Evolutionary conservation across 2,329 filamentous ascomycete species (phyloP).

Genomic region (Pseudogymnoascus sp.): DNA sequence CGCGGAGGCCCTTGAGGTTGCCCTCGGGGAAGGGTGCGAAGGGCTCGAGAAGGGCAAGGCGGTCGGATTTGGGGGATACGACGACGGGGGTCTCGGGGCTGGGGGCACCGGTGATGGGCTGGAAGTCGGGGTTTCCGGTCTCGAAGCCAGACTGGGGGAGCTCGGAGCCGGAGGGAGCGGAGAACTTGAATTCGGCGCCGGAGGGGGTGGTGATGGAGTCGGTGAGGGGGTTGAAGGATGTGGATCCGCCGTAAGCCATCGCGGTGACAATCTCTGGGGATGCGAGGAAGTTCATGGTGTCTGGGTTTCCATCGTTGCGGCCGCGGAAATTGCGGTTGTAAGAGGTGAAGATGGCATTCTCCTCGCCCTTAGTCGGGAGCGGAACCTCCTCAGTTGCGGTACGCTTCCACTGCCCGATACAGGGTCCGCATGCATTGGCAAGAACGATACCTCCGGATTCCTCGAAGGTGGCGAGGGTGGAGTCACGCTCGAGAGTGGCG

Average conservation of each 20-base stretch:
- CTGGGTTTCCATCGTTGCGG: conserved; percentile 91
- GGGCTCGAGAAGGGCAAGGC: conserved; percentile 84
- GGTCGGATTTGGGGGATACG: conserved; percentile 80
- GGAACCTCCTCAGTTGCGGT: conserved; percentile 63
- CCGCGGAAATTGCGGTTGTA: conserved; percentile 99
- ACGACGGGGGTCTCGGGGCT: conserved; percentile 66
- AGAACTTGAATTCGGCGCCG: conserved; percentile 79
- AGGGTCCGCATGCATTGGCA: conserved; percentile 91
- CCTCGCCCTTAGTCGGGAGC: conserved; percentile 62
- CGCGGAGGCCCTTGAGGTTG: conserved; percentile 71
- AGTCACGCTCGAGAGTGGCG: conserved; percentile 84
- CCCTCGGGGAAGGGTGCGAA: conserved; percentile 74
- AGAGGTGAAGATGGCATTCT: conserved; percentile 91
- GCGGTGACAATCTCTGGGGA: conserved; percentile 96
- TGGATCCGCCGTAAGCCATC: conserved; percentile 86
- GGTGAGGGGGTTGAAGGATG: conserved; percentile 93
- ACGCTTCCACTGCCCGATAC: conserved; percentile 92
- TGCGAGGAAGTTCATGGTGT: conserved; percentile 98
- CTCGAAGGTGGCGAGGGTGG: conserved; percentile 78
- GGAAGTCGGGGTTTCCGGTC: conserved; percentile 66
- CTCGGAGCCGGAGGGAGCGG: conserved; percentile 66
- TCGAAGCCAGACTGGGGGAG: conserved; percentile 64
- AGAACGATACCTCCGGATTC: conserved; percentile 82
- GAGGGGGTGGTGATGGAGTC: conserved; percentile 75
- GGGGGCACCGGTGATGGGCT: conserved; percentile 64